Conservation (phyloP, 768 basidiomycete genomes). For the Fomitopsis pulvina region DNA sequence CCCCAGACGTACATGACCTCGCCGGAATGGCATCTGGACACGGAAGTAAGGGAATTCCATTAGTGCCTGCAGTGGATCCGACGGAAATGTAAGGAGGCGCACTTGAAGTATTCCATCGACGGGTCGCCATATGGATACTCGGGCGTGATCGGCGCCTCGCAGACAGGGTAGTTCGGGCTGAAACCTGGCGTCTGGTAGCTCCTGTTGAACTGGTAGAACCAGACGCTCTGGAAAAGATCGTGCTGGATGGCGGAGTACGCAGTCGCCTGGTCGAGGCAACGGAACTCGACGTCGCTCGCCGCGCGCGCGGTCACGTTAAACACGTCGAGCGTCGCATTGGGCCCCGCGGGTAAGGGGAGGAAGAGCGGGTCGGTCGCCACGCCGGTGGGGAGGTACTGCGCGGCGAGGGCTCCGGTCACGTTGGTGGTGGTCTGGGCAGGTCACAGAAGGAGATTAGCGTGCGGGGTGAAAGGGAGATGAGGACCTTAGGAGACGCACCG, state of each 20-base stretch:
- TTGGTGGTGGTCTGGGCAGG: constrained; percentile 12
- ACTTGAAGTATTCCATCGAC: constrained; percentile 42
- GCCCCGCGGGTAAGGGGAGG: constrained; percentile 27
- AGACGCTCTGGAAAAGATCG: constrained; percentile 35
- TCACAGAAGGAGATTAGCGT: not conserved
- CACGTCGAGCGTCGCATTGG: constrained; percentile 32
- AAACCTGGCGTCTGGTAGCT: constrained; percentile 34
- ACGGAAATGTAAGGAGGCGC: not conserved
- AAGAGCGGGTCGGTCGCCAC: constrained; percentile 27
- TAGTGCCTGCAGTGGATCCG: not conserved
- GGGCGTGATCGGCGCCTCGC: constrained; percentile 34
- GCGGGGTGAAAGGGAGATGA: not conserved
- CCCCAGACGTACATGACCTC: constrained; percentile 28
- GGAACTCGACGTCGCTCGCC: constrained; percentile 39
- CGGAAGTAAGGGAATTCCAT: not conserved
- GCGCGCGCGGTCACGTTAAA: constrained; percentile 41
- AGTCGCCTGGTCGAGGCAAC: constrained; percentile 44
- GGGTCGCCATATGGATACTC: constrained; percentile 41
- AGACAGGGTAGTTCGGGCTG: constrained; percentile 36
- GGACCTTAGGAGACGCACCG: too few species aligned
- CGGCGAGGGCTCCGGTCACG: constrained; percentile 16
- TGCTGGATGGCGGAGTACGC: constrained; percentile 36
- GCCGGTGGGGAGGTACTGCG: constrained; percentile 13
- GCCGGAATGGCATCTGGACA: constrained; percentile 24
- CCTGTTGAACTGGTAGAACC: constrained; percentile 42